These are phyloP conservation scores for Combretum micranthum DNA, from an alignment of 345 rosid species.

Conservation along the genomic window DNA sequence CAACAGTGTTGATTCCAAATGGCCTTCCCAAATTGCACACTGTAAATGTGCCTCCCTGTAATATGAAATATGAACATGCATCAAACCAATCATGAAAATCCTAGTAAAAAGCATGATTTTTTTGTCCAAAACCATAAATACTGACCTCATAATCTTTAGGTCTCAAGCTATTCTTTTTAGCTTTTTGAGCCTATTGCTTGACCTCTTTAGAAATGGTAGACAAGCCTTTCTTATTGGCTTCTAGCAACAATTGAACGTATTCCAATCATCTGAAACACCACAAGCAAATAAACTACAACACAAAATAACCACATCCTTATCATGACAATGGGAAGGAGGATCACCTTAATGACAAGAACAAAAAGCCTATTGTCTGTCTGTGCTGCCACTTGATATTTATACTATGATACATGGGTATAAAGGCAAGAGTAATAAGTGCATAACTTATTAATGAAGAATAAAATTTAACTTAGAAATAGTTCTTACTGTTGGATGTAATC, in stretches of 20 bases:
- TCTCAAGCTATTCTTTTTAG: constrained; percentile 78
- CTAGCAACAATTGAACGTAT: constrained; percentile 28
- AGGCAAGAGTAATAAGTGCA: constrained; percentile 6
- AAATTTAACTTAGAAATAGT: not conserved
- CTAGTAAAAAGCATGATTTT: too few relatives aligned
- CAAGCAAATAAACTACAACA: not conserved
- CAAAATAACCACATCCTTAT: not conserved
- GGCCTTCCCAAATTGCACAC: constrained; percentile 98
- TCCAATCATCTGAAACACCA: not conserved
- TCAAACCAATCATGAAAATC: too few relatives aligned
- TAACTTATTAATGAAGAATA: not conserved
- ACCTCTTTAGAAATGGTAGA: constrained; percentile 77
- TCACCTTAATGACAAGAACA: constrained; percentile 89
- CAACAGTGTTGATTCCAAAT: constrained; percentile 88
- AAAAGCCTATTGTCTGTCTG: constrained; percentile 95
- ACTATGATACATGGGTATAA: constrained; percentile 52
- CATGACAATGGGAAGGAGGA: not conserved
- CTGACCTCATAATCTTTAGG: constrained; percentile 94
- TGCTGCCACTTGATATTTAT: constrained; percentile 91
- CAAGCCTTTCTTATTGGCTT: constrained; percentile 93
- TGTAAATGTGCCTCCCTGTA: constrained; percentile 94
- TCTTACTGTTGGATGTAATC: constrained; percentile 92
- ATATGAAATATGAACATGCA: not conserved
- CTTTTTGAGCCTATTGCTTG: constrained; percentile 78
- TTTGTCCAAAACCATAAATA: not conserved